Conservation (phyloP, 1,139 yeast genomes). For the Suhomyces atakaporum region DNA sequence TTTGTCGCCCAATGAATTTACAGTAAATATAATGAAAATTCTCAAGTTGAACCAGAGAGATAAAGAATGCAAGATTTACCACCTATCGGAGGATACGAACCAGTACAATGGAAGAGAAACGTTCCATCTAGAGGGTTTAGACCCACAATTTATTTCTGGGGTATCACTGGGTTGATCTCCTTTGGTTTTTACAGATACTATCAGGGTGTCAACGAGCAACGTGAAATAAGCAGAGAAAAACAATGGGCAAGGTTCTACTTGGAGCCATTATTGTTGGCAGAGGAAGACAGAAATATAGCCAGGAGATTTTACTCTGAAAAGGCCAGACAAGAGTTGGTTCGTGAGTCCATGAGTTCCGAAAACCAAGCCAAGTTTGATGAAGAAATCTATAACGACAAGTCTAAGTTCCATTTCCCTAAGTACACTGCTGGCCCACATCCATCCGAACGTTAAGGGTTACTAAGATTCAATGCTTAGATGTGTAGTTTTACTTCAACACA, state of each 20-base stretch:
- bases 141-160: slow-evolving; percentile 69
- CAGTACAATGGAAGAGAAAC: slow-evolving; percentile 88
- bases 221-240: slow-evolving; percentile 75
- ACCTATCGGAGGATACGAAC: slow-evolving; percentile 84
- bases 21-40: slow-evolving; percentile 9
- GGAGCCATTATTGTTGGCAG: slow-evolving; percentile 77
- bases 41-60: slow-evolving; percentile 2
- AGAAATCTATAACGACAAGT: slow-evolving; percentile 47
- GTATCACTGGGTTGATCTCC: slow-evolving; percentile 61
- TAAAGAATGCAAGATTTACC: slow-evolving; percentile 73
- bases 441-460: slow-evolving; percentile 31
- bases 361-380: slow-evolving; percentile 44
- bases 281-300: slow-evolving; percentile 76
- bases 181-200: slow-evolving; percentile 73
- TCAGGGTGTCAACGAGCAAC: slow-evolving; percentile 72
- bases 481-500: no score
- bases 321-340: slow-evolving; percentile 62
- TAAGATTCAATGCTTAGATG: no score
- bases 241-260: slow-evolving; percentile 76
- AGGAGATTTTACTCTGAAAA: slow-evolving; percentile 70
- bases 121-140: slow-evolving; percentile 84
- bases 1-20: slow-evolving; percentile 14
- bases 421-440: slow-evolving; percentile 47
- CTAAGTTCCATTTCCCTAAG: slow-evolving; percentile 48
- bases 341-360: slow-evolving; percentile 46